phyloP scores from a whole-genome alignment of 2,329 filamentous ascomycete genomes.

The Cytospora leucostoma region DNA sequence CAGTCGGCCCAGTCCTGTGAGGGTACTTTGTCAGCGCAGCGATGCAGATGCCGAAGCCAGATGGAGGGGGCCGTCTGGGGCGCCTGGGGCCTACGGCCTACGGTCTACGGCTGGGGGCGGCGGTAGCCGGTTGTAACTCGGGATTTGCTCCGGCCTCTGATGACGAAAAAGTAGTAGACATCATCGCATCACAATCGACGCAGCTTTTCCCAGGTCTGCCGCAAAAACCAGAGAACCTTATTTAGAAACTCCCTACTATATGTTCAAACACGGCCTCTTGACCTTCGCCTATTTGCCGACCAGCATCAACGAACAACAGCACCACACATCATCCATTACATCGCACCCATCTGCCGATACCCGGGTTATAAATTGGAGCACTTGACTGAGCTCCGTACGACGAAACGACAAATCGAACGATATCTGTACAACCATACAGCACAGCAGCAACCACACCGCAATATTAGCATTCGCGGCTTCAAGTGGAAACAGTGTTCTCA shows the following conservation, averaged over 20 bases:
- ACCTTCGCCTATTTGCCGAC: not conserved
- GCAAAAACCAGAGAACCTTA: not conserved
- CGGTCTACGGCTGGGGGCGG: not conserved
- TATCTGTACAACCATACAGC: not conserved
- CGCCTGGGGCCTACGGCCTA: not conserved
- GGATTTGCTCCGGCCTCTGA: slow-evolving; percentile 20
- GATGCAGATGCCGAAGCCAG: not conserved
- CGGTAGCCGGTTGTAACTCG: slow-evolving; percentile 15
- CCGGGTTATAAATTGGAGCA: not conserved
- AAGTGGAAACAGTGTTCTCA: not conserved
- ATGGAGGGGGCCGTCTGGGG: no score
- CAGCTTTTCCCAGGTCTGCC: not conserved
- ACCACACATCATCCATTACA: not conserved
- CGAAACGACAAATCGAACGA: not conserved
- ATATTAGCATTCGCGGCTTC: slow-evolving; percentile 1
- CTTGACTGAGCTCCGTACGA: not conserved
- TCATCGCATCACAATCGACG: slow-evolving; percentile 15
- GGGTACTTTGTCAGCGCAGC: slow-evolving; percentile 16
- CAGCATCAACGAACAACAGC: not conserved
- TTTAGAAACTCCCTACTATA: no score
- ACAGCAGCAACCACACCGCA: not conserved
- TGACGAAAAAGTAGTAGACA: slow-evolving; percentile 6
- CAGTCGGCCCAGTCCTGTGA: no score
- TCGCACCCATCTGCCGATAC: not conserved
- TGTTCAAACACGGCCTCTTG: not conserved